Base-by-base conservation (phyloP, 164 flowering plant species). In the Umbilicus rupestris region DNA sequence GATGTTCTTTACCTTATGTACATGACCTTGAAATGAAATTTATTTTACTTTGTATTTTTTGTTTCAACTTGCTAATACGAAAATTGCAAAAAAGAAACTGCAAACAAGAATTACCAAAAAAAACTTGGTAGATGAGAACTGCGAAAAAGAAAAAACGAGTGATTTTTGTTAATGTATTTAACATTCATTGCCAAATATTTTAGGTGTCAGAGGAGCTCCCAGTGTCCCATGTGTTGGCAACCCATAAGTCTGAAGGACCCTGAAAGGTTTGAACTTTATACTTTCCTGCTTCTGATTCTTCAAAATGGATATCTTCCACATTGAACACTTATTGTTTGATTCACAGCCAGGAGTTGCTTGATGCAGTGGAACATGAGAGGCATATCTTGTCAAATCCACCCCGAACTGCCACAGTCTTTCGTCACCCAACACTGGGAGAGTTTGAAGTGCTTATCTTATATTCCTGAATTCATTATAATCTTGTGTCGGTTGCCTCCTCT, bases 141-240 rank as follows among this genome's bases (percentile, higher is more conserved):
- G 19, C 19, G 17, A 44, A 44, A 3, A 2, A 35, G 37, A 7
- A 35, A 3, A 35, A 35, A 17, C 47, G 19, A 15, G 62, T 31
- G 1, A 26, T 28, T 26, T 24, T 7, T 58, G 30, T 26, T 12
- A 17, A 28, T 58, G 30, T 26, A n/a, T 58, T n/a, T 58, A 31
- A 12, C 35, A 58, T 39, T 57, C 28, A 42, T 19, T 52, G 6
- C n/a, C 57, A 26, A 62, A 50, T 45, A 39, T n/a, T 77, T 14
- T 59, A 79, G 83, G 80, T 77, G 78, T 55, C 83, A 79, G 58
- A 75, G 83, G 70, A 79, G 83, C 68, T 77, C 82, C 30, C 73
- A 79, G 30, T 79, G 83, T 62, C 83, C 83, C 20, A 81, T 81
- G 84, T 81, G 82, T 70, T 81, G 83, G 81, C 84, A 78, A 39